These are phyloP conservation scores for Pseudocercospora vitis DNA, from an alignment of 2,329 filamentous ascomycete genomes.

Conservation along the genomic window DNA sequence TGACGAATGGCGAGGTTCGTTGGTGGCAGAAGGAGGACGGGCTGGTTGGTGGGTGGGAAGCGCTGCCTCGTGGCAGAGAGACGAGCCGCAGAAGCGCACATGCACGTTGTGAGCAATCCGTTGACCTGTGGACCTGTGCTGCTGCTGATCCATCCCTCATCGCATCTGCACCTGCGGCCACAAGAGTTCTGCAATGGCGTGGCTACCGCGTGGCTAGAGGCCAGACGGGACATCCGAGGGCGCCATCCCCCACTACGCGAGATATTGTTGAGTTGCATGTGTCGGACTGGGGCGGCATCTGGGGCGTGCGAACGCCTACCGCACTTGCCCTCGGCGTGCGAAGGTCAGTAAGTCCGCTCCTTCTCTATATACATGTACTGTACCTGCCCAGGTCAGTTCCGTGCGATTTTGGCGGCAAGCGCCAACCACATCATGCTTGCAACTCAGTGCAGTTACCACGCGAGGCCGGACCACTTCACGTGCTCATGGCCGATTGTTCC, in stretches of 20 bases:
- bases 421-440: slow-evolving; percentile 10
- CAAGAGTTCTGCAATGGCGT: not conserved
- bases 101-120: slow-evolving; percentile 4
- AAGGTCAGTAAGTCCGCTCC: not conserved
- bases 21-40: slow-evolving; percentile 2
- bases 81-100: not conserved
- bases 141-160: not conserved
- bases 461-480: not conserved
- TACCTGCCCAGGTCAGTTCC: too few relatives aligned
- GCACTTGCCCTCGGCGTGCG: too few relatives aligned
- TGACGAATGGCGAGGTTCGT: slow-evolving; percentile 2
- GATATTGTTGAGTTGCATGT: not conserved
- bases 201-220: slow-evolving; percentile 1
- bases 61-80: slow-evolving; percentile 3
- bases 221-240: not conserved
- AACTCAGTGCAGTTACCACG: too few relatives aligned
- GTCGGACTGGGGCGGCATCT: too few relatives aligned
- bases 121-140: not conserved
- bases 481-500: not conserved
- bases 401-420: too few relatives aligned
- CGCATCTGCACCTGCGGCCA: not conserved
- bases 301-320: too few relatives aligned
- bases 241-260: not conserved
- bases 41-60: not conserved
- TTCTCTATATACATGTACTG: not conserved